A percentile compares a stretch with the other conserved stretches of the same genome.
phyloP scores from a whole-genome alignment of 306 rosid genomes.

The Argentina anserina region DNA sequence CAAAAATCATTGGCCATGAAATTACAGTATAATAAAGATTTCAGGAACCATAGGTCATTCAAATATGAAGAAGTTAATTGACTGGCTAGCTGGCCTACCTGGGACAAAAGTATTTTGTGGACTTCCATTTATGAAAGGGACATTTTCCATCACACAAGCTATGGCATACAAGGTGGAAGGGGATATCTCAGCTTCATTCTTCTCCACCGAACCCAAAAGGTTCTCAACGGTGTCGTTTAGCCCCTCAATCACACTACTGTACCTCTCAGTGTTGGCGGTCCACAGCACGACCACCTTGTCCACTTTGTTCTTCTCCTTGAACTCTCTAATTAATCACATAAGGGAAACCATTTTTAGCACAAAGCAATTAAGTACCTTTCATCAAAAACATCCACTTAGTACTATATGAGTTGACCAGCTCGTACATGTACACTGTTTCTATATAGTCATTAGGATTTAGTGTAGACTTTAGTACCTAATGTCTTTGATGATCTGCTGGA shows the following conservation, averaged over 20 bases:
- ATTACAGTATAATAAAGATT: not conserved
- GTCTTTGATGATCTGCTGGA: conserved; percentile 71
- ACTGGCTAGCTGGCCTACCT: conserved; percentile 39
- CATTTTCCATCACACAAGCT: conserved; percentile 77
- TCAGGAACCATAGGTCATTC: too few relatives aligned
- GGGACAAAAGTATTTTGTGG: conserved; percentile 99
- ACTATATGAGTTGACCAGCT: not conserved
- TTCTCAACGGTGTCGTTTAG: conserved; percentile 77
- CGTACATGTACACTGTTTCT: not conserved
- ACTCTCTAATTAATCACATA: conserved; percentile 53
- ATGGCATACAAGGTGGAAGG: conserved; percentile 88
- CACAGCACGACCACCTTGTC: conserved; percentile 91
- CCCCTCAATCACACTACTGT: conserved; percentile 76
- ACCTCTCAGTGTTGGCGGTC: conserved; percentile 99
- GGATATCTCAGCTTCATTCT: conserved; percentile 88
- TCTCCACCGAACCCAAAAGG: conserved; percentile 76
- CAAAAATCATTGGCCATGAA: not conserved
- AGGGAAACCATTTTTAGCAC: not conserved
- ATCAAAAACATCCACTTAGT: not conserved
- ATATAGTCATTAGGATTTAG: not conserved
- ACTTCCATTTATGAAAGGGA: conserved; percentile 97
- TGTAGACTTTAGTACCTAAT: conserved; percentile 50
- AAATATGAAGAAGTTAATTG: too few relatives aligned
- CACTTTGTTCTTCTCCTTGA: conserved; percentile 79
- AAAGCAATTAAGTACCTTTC: conserved; percentile 1